Base-by-base conservation (phyloP, 192 early-diverging fungal genomes). In the Oehlia diaphana region DNA sequence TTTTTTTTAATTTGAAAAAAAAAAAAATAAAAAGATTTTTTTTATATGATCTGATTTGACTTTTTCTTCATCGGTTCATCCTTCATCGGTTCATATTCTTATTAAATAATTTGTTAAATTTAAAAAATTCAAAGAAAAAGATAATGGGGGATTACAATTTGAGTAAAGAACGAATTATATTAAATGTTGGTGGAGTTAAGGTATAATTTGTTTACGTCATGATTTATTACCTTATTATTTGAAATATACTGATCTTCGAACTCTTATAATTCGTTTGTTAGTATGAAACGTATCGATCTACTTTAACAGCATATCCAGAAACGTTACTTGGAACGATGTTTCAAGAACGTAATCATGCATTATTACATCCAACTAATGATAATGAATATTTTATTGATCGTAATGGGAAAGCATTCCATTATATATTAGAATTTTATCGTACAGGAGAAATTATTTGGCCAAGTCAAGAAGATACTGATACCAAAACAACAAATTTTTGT, bases 361-460 rank as follows among this genome's bases (percentile, higher is more conserved):
- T 77, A 16, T 28, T 68, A 23, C 31, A 74, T 28, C 64, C 76
- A 33, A 69, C 37, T 1, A 44, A 77, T 44, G 26, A 39, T n/a
- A 69, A 77, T 58, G 76, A 77, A 77, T 77, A 77, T 69, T 77
- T 77, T 19, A 35, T 77, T 68, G 76, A 77, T 77, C 69, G 76
- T 8, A 68, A 77, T 47, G 39, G 76, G 16, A 31, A 28, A 44
- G 76, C 76, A 16, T 77, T 77, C 21, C 63, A 44, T 68, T 63
- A 67, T 37, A 69, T 77, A 28, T 44, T 77, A 28, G 63, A 77
- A 69, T 77, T 50, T 77, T 77, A 77, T 69, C 37, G 76, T 14
- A 77, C 62, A 21, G 76, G 76, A 21, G 39, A 69, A 72, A 77
- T 73, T 4, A 8, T 73, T 69, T 69, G 33, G 67, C 28, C 33